Percentiles rank a stretch among this genome's conserved stretches.
Conservation (phyloP, 139 green algal genomes). For the Chlorella sp. region DNA sequence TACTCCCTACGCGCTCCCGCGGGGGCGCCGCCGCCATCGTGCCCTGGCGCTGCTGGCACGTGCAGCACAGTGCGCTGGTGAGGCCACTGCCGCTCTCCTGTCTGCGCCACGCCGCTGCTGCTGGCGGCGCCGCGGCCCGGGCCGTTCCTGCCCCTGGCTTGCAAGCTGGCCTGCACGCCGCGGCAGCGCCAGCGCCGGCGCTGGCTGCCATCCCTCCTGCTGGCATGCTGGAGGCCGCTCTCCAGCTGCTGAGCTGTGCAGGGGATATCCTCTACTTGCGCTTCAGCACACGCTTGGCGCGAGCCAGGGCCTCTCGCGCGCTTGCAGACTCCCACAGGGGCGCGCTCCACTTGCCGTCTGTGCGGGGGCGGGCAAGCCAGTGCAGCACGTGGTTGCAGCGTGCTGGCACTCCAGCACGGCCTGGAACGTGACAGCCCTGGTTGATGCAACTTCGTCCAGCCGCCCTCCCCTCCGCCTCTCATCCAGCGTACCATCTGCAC, state of each 20-base stretch:
- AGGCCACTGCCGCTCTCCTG: background rate
- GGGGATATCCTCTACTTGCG: background rate
- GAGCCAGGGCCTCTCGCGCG: constrained; percentile 29
- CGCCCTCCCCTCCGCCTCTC: too few species aligned
- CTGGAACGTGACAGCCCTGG: too few species aligned
- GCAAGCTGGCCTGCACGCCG: background rate
- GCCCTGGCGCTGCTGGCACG: background rate
- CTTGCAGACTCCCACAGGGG: constrained; percentile 45
- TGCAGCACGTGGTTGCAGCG: background rate
- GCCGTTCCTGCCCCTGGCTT: background rate
- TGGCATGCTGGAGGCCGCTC: background rate
- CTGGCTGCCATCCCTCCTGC: too few species aligned
- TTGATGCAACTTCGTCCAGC: too few species aligned
- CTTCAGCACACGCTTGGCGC: constrained; percentile 21
- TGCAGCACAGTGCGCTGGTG: background rate
- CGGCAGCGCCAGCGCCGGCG: too few species aligned
- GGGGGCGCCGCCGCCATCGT: background rate
- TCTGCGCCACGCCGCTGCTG: background rate
- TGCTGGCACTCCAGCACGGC: background rate
- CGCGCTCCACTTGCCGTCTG: constrained; percentile 48
- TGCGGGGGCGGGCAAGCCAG: background rate
- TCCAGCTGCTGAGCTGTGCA: background rate
- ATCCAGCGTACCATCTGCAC: too few species aligned
- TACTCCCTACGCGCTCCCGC: background rate
- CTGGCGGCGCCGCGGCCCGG: background rate